A percentile compares a stretch with the other conserved stretches of the same genome.
These are phyloP conservation scores for Tricholoma flavovirens DNA, from an alignment of 768 basidiomycete species.

Conservation along the genomic window DNA sequence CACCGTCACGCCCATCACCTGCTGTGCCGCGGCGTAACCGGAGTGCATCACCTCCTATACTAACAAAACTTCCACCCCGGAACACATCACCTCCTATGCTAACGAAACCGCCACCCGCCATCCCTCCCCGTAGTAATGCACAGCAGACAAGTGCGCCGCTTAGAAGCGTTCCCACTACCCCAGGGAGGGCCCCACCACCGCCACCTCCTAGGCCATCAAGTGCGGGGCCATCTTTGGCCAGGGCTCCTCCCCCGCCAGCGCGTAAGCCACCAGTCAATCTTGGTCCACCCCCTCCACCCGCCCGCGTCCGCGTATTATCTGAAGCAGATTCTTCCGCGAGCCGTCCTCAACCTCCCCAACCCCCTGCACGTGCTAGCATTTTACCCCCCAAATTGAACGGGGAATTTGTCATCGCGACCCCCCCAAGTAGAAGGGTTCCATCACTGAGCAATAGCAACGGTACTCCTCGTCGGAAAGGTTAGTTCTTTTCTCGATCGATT, in stretches of 20 bases:
- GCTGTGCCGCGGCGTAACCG: constrained; percentile 31
- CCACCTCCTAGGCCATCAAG: constrained; percentile 43
- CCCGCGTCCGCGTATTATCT: constrained; percentile 40
- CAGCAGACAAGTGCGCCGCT: neutral
- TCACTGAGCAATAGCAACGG: constrained; percentile 15
- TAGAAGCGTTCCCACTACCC: constrained; percentile 26
- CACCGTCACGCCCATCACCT: constrained; percentile 26
- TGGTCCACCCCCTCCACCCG: constrained; percentile 28
- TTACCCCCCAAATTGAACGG: constrained; percentile 14
- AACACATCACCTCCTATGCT: constrained; percentile 13
- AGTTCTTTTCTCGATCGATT: constrained; percentile 12
- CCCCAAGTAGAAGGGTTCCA: constrained; percentile 10
- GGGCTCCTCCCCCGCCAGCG: constrained; percentile 35
- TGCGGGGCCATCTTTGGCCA: constrained; percentile 18
- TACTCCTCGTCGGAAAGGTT: constrained; percentile 47
- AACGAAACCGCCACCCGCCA: constrained; percentile 23
- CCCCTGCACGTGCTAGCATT: constrained; percentile 25
- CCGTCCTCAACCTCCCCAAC: constrained; percentile 27
- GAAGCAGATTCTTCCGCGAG: constrained; percentile 31
- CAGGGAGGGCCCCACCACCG: constrained; percentile 23
- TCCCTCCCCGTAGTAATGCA: constrained; percentile 23
- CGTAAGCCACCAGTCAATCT: constrained; percentile 27
- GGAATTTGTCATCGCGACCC: neutral
- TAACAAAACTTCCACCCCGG: constrained; percentile 17
- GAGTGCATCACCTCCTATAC: constrained; percentile 12